Evolutionary conservation across 108 stramenopile species (phyloP), one percentile per base, ranked within the genome.

Genomic region (Skeletonema menzelii): DNA sequence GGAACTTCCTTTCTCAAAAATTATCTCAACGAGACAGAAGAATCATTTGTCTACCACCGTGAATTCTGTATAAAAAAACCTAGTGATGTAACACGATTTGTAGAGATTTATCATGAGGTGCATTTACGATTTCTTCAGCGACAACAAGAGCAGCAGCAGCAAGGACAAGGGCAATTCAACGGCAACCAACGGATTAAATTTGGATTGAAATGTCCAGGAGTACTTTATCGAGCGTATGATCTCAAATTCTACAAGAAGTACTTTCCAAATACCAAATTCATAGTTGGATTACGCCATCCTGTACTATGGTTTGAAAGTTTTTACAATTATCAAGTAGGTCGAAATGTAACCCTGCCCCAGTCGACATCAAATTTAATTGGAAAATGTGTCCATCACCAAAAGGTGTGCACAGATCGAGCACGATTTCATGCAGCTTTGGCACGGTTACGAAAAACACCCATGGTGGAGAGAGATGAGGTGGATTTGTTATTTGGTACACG

Each of bases 221-320:
- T 73, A n/a, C 31, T 76, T 0, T 80, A 67, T 67, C 38, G 63
- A 17, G 26, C 46, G 42, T 8, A 71, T 40, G 70, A 68, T 40
- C 26, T 65, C 5, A 15, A 75, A 40, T 14, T 79, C 27, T 69
- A 89, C 70, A 47, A 57, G 12, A 14, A 35, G 15, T 81, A 81
- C 44, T 81, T 81, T 27, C 87, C 85, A 14, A 35, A 65, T 0
- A 88, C 90, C 10, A 84, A 87, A 37, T 87, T 91, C 35, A 82
- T 94, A 42, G 79, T 94, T 6, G 88, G 88, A 2, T 4, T 91
- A 17, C 77, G 93, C 13, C 88, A 94, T 85, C 93, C 92, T 0
- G 76, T 91, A 13, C 59, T 75, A 3, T 91, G 90, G 92, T 91
- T 93, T 58, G 72, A 80, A 47, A 61, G 77, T 56, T 93, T 91